Percentiles rank a stretch among this genome's conserved stretches.
phyloP scores from a whole-genome alignment of 306 rosid genomes.

The Sophora flavescens region DNA sequence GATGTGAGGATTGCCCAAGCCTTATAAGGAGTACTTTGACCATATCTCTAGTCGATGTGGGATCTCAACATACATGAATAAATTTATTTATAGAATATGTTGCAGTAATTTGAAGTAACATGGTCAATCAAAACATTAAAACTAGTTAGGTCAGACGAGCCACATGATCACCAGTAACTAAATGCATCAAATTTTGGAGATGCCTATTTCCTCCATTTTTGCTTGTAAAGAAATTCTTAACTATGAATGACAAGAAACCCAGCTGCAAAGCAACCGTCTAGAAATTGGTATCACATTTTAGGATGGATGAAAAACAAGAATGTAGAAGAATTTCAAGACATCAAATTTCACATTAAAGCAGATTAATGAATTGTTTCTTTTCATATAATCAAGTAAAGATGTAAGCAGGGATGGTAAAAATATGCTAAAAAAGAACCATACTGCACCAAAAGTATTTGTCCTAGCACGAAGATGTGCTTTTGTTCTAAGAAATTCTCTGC shows the following conservation, averaged over 20 bases:
- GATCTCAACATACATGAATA: background rate
- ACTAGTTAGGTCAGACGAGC: slow-evolving; percentile 16
- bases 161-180: slow-evolving; percentile 9
- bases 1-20: no score
- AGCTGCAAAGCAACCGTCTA: slow-evolving; percentile 23
- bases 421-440: slow-evolving; percentile 56
- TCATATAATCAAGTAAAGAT: slow-evolving; percentile 18
- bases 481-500: slow-evolving; percentile 91
- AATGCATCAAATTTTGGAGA: slow-evolving; percentile 32
- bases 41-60: no score
- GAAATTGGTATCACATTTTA: slow-evolving; percentile 17
- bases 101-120: slow-evolving; percentile 9
- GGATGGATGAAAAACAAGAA: slow-evolving; percentile 38
- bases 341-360: slow-evolving; percentile 1
- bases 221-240: slow-evolving; percentile 15
- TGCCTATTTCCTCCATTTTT: background rate
- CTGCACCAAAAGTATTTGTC: slow-evolving; percentile 98
- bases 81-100: slow-evolving; percentile 4
- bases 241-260: slow-evolving; percentile 9
- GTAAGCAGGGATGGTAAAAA: slow-evolving; percentile 30
- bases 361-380: slow-evolving; percentile 23
- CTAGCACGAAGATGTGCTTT: slow-evolving; percentile 97
- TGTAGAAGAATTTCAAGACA: slow-evolving; percentile 16
- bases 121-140: slow-evolving; percentile 13
- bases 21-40: no score